These are phyloP conservation scores for Penicillium silybi DNA, from an alignment of 495 filamentous ascomycete genomes.

Conservation along the genomic window DNA sequence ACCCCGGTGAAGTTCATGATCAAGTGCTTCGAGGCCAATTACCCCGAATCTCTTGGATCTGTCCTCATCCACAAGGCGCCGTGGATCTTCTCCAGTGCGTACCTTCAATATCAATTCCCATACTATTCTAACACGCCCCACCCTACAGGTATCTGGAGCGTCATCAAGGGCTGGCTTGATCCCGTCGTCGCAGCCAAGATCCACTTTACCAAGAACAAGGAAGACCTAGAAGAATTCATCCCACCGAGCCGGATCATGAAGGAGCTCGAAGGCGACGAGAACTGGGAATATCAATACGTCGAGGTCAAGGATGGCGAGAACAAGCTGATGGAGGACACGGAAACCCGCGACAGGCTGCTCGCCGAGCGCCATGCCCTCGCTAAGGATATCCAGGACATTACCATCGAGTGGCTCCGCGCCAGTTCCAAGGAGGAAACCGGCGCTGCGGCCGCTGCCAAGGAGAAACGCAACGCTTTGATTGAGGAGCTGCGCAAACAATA, in stretches of 20 bases:
- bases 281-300: slow-evolving; percentile 75
- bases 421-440: slow-evolving; percentile 44
- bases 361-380: slow-evolving; percentile 57
- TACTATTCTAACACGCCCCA: neutral
- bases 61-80: slow-evolving; percentile 97
- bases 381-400: slow-evolving; percentile 64
- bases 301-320: slow-evolving; percentile 73
- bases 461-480: slow-evolving; percentile 57
- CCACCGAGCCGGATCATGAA: slow-evolving; percentile 64
- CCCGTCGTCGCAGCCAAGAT: slow-evolving; percentile 60
- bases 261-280: slow-evolving; percentile 76
- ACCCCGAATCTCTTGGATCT: slow-evolving; percentile 85
- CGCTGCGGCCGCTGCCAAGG: slow-evolving; percentile 45
- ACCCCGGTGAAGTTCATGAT: slow-evolving; percentile 98
- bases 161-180: slow-evolving; percentile 95
- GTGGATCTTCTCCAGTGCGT: slow-evolving; percentile 89
- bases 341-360: slow-evolving; percentile 57
- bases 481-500: slow-evolving; percentile 67
- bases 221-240: slow-evolving; percentile 78
- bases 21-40: slow-evolving; percentile 98
- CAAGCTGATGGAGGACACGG: slow-evolving; percentile 60
- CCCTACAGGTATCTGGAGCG: slow-evolving; percentile 71
- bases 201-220: slow-evolving; percentile 81
- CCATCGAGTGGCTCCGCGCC: slow-evolving; percentile 63
- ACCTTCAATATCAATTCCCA: neutral